Percentiles rank a stretch among this genome's conserved stretches.
phyloP scores from a whole-genome alignment of 202 grass and related monocot species.

The Panicum hallii region DNA sequence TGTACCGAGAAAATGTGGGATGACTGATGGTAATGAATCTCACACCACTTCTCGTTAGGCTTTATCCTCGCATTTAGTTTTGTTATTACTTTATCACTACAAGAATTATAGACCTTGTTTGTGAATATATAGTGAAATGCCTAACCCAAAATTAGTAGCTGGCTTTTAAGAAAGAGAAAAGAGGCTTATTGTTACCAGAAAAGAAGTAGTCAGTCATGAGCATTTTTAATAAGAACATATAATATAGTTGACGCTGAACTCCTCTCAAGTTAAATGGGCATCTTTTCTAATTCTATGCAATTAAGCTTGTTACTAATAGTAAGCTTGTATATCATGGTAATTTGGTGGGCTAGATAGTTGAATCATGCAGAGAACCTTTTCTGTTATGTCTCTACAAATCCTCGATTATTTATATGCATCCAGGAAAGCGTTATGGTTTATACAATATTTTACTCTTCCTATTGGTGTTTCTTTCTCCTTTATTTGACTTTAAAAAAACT shows the following conservation, averaged over 20 bases:
- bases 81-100: not conserved
- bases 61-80: not conserved
- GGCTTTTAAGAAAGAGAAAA: slow-evolving; percentile 10
- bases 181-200: not conserved
- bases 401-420: not conserved
- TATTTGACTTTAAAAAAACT: slow-evolving; percentile 6
- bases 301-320: slow-evolving; percentile 3
- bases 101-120: not conserved
- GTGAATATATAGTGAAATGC: not conserved
- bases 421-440: not conserved
- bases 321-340: not conserved
- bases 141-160: not conserved
- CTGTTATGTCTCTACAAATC: not conserved
- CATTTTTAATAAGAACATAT: not conserved
- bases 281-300: not conserved
- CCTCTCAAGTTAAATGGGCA: not conserved
- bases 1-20: not conserved
- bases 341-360: not conserved
- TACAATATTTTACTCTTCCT: not conserved
- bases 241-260: not conserved
- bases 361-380: not conserved
- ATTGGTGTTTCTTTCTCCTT: not conserved
- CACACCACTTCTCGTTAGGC: not conserved
- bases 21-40: not conserved
- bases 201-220: not conserved